Evolutionary conservation across 192 early-diverging fungal genomes (phyloP).

Genomic region (Jimgerdemannia flammicorona): DNA sequence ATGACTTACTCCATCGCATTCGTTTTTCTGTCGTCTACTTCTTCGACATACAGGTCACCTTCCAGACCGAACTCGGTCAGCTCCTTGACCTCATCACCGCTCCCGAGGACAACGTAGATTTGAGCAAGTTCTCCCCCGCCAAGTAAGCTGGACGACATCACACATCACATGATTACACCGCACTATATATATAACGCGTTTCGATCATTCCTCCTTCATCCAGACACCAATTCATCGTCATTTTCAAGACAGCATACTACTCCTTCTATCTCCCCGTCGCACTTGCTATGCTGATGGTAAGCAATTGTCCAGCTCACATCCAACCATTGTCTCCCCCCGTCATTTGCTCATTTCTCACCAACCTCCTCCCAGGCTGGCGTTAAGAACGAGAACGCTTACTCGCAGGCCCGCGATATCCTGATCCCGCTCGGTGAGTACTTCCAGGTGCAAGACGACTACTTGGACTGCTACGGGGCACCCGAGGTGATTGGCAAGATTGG

Average conservation of each 20-base stretch:
- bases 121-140: conserved; percentile 84
- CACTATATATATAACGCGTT: not conserved
- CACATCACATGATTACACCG: not conserved
- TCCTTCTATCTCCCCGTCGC: conserved; percentile 99
- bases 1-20: too few relatives aligned
- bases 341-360: not conserved
- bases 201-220: not conserved
- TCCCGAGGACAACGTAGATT: conserved; percentile 92
- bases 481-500: conserved; percentile 97
- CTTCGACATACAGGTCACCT: conserved; percentile 39
- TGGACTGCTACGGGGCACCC: conserved; percentile 94
- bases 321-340: not conserved
- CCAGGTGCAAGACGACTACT: conserved; percentile 97
- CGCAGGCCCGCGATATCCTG: conserved; percentile 81
- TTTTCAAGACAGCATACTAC: conserved; percentile 99
- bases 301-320: not conserved
- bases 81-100: conserved; percentile 98
- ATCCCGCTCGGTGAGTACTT: conserved; percentile 98
- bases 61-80: conserved; percentile 97
- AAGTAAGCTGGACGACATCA: conserved; percentile 72
- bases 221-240: conserved; percentile 88
- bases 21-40: too few relatives aligned
- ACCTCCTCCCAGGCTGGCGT: conserved; percentile 58
- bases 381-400: conserved; percentile 71
- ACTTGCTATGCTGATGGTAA: conserved; percentile 83